These are phyloP conservation scores for Hypericum perforatum DNA, from an alignment of 345 rosid species.

Conservation along the genomic window DNA sequence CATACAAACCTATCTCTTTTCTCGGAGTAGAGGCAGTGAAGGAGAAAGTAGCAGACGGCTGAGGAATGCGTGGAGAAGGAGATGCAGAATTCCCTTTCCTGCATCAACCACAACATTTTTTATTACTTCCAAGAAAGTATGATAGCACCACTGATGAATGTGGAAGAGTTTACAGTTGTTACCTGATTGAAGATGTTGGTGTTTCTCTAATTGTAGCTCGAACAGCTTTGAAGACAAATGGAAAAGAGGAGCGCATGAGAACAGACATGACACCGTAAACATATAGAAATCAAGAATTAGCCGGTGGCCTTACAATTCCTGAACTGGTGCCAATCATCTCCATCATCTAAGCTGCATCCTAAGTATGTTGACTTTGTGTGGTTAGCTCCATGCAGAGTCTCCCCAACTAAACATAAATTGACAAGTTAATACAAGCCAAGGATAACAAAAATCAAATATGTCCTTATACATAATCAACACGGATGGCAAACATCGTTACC, in stretches of 20 bases:
- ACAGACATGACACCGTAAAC: neutral
- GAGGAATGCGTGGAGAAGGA: constrained; percentile 45
- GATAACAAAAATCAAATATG: neutral
- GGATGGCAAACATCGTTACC: constrained; percentile 24
- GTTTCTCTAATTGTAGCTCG: constrained; percentile 65
- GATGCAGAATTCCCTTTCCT: constrained; percentile 62
- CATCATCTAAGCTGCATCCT: constrained; percentile 61
- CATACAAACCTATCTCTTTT: constrained; percentile 49
- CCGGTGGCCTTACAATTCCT: constrained; percentile 38
- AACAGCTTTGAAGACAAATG: constrained; percentile 36
- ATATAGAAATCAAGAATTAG: constrained; percentile 1
- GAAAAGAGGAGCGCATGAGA: constrained; percentile 15
- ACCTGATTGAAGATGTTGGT: constrained; percentile 18
- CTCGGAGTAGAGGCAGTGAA: constrained; percentile 55
- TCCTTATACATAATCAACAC: neutral
- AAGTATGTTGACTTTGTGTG: constrained; percentile 41
- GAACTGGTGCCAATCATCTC: constrained; percentile 66
- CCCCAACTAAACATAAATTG: constrained; percentile 50
- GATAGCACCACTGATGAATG: too few species aligned
- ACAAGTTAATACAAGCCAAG: constrained; percentile 5
- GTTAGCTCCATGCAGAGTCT: constrained; percentile 52
- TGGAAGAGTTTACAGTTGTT: constrained; percentile 18
- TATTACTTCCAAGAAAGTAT: neutral
- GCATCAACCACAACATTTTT: constrained; percentile 10
- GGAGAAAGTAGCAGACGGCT: constrained; percentile 63